A percentile compares a stretch with the other conserved stretches of the same genome.
Evolutionary conservation across 495 filamentous ascomycete genomes (phyloP).

Genomic region (Corynascus novoguineensis): DNA sequence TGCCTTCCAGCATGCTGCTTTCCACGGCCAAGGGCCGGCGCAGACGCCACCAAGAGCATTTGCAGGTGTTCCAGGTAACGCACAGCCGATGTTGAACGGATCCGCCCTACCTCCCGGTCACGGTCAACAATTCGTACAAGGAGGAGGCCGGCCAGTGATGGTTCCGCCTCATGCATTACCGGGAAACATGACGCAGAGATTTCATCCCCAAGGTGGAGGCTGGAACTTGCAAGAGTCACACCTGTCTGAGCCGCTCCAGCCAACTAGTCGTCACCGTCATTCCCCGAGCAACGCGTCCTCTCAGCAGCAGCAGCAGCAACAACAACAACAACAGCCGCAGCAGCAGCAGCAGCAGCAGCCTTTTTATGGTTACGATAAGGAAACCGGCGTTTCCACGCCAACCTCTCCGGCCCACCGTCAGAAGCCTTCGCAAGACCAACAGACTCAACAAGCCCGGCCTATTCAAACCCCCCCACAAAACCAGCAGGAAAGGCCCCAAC

Average conservation of each 20-base stretch:
- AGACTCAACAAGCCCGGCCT: constrained; percentile 18
- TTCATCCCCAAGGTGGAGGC: constrained; percentile 28
- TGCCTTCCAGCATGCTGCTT: constrained; percentile 6
- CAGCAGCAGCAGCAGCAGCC: constrained; percentile 19
- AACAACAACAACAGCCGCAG: constrained; percentile 16
- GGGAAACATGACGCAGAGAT: constrained; percentile 23
- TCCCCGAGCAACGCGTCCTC: constrained; percentile 34
- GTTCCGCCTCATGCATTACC: constrained; percentile 23
- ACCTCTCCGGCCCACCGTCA: constrained; percentile 13
- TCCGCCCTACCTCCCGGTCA: constrained; percentile 8
- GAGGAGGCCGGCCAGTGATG: constrained; percentile 13
- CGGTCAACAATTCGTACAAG: constrained; percentile 14
- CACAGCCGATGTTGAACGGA: constrained; percentile 15
- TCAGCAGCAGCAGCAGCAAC: constrained; percentile 10
- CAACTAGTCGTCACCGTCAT: constrained; percentile 32
- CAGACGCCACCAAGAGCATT: constrained; percentile 10
- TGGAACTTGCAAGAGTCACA: constrained; percentile 45
- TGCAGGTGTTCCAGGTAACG: constrained; percentile 10
- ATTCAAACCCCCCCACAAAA: too few species aligned
- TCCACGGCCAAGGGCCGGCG: constrained; percentile 18
- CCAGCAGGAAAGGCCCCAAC: constrained; percentile 13
- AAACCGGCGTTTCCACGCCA: constrained; percentile 30
- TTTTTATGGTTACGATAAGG: constrained; percentile 41
- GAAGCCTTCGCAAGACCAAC: constrained; percentile 16
- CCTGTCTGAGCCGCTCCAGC: constrained; percentile 40